A percentile compares a stretch with the other conserved stretches of the same genome.
These are phyloP conservation scores for Albugo laibachii DNA, from an alignment of 352 stramenopile genomes.

Conservation along the genomic window DNA sequence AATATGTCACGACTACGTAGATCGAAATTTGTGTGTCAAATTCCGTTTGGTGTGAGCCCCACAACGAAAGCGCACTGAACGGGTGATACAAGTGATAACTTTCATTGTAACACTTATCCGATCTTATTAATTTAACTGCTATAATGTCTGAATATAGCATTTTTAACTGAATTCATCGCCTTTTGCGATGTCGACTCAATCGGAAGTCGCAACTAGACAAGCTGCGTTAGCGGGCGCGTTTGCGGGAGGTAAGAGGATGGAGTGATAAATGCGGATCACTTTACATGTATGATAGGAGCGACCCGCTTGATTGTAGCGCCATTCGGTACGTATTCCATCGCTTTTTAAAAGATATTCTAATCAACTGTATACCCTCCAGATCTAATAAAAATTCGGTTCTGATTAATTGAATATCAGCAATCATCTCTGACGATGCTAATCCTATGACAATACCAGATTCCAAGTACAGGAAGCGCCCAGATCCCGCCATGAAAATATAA, in stretches of 20 bases:
- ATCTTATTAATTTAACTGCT: too few species aligned
- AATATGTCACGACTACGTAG: too few species aligned
- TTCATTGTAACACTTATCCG: too few species aligned
- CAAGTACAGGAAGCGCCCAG: constrained; percentile 52
- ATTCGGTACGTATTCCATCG: constrained; percentile 15
- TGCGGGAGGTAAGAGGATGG: constrained; percentile 21
- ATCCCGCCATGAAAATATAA: constrained; percentile 1
- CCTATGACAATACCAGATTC: constrained; percentile 70
- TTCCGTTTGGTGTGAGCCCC: too few species aligned
- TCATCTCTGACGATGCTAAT: constrained; percentile 3
- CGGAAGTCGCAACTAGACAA: constrained; percentile 13
- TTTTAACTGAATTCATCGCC: too few species aligned
- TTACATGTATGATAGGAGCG: constrained; percentile 12
- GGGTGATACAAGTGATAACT: too few species aligned
- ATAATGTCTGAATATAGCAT: too few species aligned
- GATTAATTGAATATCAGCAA: neutral
- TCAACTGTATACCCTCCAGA: constrained; percentile 1
- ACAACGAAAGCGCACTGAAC: too few species aligned
- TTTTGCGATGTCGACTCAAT: too few species aligned
- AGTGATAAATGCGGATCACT: neutral
- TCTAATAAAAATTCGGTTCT: neutral
- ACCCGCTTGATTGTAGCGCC: constrained; percentile 56
- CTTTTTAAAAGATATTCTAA: neutral
- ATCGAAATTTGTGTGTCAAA: too few species aligned
- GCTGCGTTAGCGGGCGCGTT: constrained; percentile 37